Evolutionary conservation across 2,329 filamentous ascomycete genomes (phyloP).

Genomic region (Geosmithia flava): DNA sequence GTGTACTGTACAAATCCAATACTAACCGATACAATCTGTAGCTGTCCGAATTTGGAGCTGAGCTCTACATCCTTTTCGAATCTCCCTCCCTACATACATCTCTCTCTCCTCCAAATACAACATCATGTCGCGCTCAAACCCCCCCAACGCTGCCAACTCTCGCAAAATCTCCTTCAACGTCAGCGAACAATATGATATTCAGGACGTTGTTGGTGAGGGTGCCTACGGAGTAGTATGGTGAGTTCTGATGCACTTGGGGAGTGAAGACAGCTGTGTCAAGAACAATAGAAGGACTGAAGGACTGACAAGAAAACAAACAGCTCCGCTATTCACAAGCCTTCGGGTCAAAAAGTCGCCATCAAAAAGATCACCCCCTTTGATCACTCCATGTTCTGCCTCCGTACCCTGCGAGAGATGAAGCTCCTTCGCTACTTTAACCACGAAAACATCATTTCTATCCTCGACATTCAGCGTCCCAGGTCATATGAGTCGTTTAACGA

Average conservation of each 20-base stretch:
- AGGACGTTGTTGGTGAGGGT: slow-evolving; percentile 97
- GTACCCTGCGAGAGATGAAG: slow-evolving; percentile 98
- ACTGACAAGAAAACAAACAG: slow-evolving; percentile 27
- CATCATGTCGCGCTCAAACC: slow-evolving; percentile 41
- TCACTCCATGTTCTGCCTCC: slow-evolving; percentile 96
- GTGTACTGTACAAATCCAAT: not conserved
- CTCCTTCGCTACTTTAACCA: slow-evolving; percentile 97
- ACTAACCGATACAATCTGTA: not conserved
- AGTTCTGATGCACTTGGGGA: slow-evolving; percentile 18
- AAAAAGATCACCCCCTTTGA: slow-evolving; percentile 99
- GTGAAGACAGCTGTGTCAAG: no score
- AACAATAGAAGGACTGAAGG: not conserved
- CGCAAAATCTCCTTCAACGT: slow-evolving; percentile 99
- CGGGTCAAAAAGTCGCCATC: slow-evolving; percentile 96
- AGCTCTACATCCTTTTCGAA: not conserved
- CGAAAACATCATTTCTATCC: slow-evolving; percentile 98
- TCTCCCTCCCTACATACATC: not conserved
- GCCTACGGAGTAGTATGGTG: slow-evolving; percentile 98
- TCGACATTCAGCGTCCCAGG: slow-evolving; percentile 96
- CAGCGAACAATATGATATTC: slow-evolving; percentile 98
- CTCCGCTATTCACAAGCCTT: slow-evolving; percentile 96
- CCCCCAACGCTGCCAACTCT: slow-evolving; percentile 48
- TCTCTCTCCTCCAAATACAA: not conserved
- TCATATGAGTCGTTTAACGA: slow-evolving; percentile 95
- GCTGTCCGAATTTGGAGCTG: not conserved